phyloP scores from a whole-genome alignment of 1,284 basidiomycete species.

The Rhodotorula glutinis region DNA sequence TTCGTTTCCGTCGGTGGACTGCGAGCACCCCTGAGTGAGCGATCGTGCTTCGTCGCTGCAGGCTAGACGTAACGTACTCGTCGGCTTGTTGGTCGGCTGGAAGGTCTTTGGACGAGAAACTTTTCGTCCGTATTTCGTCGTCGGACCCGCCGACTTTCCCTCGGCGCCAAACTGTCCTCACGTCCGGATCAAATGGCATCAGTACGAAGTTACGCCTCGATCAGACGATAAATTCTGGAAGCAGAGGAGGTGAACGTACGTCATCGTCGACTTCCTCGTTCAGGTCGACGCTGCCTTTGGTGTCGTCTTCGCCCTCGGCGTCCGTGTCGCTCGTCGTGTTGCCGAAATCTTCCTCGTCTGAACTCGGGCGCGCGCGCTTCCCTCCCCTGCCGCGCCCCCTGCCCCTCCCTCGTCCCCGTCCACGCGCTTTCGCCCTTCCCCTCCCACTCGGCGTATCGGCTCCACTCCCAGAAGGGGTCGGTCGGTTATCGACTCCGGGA shows the following conservation, averaged over 20 bases:
- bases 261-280: constrained; percentile 37
- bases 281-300: constrained; percentile 21
- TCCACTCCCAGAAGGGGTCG: constrained; percentile 2
- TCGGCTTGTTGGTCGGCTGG: constrained; percentile 36
- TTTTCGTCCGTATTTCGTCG: constrained; percentile 39
- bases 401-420: constrained; percentile 13
- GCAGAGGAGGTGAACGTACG: constrained; percentile 6
- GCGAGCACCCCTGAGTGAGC: too few relatives aligned
- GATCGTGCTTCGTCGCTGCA: too few relatives aligned
- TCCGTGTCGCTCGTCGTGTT: constrained; percentile 14
- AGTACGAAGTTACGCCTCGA: too few relatives aligned
- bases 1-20: constrained; percentile 37
- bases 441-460: constrained; percentile 9
- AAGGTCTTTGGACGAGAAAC: constrained; percentile 37
- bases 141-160: constrained; percentile 10
- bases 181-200: neutral
- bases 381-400: constrained; percentile 19
- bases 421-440: constrained; percentile 19
- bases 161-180: constrained; percentile 9
- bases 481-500: constrained; percentile 28
- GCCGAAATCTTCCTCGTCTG: constrained; percentile 31
- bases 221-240: too few relatives aligned
- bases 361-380: constrained; percentile 22
- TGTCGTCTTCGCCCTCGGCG: constrained; percentile 8
- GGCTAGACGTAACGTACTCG: constrained; percentile 18